Evolutionary conservation across 345 rosid species (phyloP).

Genomic region (Linum lewisii): DNA sequence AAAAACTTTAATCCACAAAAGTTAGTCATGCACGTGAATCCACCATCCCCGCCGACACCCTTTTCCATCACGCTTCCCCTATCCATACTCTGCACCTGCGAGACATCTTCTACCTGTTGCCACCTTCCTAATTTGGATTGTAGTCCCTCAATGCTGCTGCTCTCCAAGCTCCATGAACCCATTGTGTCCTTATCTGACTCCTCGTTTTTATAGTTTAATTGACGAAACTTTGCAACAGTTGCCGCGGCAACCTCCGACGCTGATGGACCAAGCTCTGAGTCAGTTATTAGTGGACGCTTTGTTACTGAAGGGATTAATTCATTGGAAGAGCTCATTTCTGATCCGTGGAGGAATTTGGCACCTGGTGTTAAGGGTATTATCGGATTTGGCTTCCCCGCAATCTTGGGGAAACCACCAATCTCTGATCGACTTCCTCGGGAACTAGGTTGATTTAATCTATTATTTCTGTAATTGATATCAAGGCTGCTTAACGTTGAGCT

Average conservation of each 20-base stretch:
- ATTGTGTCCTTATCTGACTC: constrained; percentile 36
- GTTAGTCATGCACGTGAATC: too few relatives aligned
- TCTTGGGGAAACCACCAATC: too few relatives aligned
- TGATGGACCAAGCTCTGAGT: constrained; percentile 77
- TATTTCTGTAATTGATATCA: neutral
- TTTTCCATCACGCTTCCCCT: too few relatives aligned
- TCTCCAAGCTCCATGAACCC: constrained; percentile 50
- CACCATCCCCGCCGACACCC: too few relatives aligned
- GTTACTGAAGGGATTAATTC: neutral
- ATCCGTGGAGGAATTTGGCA: constrained; percentile 2
- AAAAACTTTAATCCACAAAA: too few relatives aligned
- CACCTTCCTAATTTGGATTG: constrained; percentile 74
- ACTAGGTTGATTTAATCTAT: neutral
- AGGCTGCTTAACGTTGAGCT: constrained; percentile 19
- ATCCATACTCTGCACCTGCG: too few relatives aligned
- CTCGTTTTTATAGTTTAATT: constrained; percentile 11
- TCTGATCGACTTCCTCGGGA: constrained; percentile 17
- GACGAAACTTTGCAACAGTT: constrained; percentile 26
- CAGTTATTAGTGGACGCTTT: constrained; percentile 26
- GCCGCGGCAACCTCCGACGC: constrained; percentile 77
- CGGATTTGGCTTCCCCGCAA: neutral
- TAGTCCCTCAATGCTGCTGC: constrained; percentile 67
- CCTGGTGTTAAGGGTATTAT: constrained; percentile 5
- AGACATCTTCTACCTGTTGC: too few relatives aligned
- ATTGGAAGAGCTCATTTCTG: neutral